Evolutionary conservation across 2,329 filamentous ascomycete species (phyloP), one percentile per base, ranked within the genome.

Genomic region (Clarireedia hainanense): DNA sequence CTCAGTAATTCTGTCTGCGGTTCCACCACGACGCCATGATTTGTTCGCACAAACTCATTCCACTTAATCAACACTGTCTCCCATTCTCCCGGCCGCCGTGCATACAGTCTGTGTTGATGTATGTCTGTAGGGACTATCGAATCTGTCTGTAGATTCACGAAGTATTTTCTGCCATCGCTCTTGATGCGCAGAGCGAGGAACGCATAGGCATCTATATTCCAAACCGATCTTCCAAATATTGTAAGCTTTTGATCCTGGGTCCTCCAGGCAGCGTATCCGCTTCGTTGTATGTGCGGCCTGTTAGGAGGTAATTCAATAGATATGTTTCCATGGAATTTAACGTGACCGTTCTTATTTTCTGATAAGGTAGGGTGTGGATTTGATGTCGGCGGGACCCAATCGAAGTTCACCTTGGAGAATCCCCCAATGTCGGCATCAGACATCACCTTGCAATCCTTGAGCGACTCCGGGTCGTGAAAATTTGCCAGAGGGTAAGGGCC

Each of bases 121-220:
- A 99, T 78, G 70, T 99, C 94, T n/a, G 91, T 92, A 10, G 90
- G 88, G 48, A 96, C 89, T 55, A 99, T 85, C 1, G 88, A 89
- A 68, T 99, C 92, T 3, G 91, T 96, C 75, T 97, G 94, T 15
- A 99, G 76, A 71, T 99, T 99, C 66, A 99, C 83, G 57, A 96
- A 89, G 75, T 97, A 99, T 65, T 89, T 87, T 57, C 94, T 80
- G 15, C 91, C 91, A 68, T 97, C 94, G 3, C 89, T 92, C 70
- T 91, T 94, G 64, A 99, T 79, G 14, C 91, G 86, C 67, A 99
- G 73, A 0, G 90, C 92, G 9, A 99, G 84, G 72, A 91, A 96
- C 12, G 80, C 75, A 73, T 95, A 97, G 2, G 88, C 85, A 66
- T 96, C 91, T 52, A 96, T 86, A 68, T 97, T 86, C 89, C 90